Percentiles rank a stretch among this genome's conserved stretches.
Evolutionary conservation across 2,329 filamentous ascomycete species (phyloP).

Genomic region (Pseudogymnoascus destructans): DNA sequence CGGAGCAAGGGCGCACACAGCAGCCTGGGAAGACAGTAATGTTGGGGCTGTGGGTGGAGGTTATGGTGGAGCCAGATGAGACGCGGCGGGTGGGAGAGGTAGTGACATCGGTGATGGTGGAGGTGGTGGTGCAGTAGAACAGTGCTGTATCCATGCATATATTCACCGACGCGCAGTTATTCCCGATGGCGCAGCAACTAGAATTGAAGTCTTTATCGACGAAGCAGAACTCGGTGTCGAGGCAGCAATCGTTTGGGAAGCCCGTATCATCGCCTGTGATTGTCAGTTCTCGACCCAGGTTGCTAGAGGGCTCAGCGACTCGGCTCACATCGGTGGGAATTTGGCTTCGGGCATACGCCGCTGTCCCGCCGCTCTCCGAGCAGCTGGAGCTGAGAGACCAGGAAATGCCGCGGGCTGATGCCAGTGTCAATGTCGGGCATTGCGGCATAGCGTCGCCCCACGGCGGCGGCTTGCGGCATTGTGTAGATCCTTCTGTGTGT

Average conservation of each 20-base stretch:
- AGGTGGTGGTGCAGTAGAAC: not conserved
- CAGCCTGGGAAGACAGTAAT: slow-evolving; percentile 20
- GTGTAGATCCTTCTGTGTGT: not conserved
- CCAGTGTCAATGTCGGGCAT: slow-evolving; percentile 8
- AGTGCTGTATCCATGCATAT: not conserved
- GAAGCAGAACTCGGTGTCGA: slow-evolving; percentile 35
- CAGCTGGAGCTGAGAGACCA: slow-evolving; percentile 14
- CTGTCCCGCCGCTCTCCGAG: slow-evolving; percentile 15
- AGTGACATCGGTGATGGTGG: not conserved
- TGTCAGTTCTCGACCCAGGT: not conserved
- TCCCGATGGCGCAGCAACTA: slow-evolving; percentile 32
- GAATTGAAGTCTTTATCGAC: slow-evolving; percentile 26
- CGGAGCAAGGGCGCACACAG: slow-evolving; percentile 25
- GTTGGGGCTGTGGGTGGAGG: slow-evolving; percentile 16
- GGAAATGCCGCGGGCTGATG: slow-evolving; percentile 20
- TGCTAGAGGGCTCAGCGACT: not conserved
- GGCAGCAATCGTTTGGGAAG: slow-evolving; percentile 31
- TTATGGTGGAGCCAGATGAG: slow-evolving; percentile 15
- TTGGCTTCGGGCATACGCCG: slow-evolving; percentile 12
- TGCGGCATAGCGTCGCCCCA: not conserved
- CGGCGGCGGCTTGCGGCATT: not conserved
- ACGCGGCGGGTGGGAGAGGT: slow-evolving; percentile 24
- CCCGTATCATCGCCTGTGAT: slow-evolving; percentile 24
- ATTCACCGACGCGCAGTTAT: slow-evolving; percentile 26
- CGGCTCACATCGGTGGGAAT: slow-evolving; percentile 21